Percentiles rank a stretch among this genome's conserved stretches.
Conservation (phyloP, 108 stramenopile genomes). For the Chaetoceros muelleri region DNA sequence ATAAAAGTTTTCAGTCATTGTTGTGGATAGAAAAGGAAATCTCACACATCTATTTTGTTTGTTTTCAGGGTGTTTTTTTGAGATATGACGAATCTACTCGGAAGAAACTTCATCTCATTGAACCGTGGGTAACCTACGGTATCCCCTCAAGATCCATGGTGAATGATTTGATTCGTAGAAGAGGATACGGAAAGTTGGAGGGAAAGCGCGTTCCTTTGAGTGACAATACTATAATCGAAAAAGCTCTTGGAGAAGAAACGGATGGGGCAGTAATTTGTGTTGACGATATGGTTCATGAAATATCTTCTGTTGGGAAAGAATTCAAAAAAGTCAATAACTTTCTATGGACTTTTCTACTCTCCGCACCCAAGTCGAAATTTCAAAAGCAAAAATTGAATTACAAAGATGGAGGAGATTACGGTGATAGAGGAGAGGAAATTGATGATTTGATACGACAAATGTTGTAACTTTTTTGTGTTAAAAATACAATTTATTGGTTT, state of each 20-base stretch:
- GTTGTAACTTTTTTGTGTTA: too few species aligned
- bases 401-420: conserved; percentile 75
- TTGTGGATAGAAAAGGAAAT: not conserved
- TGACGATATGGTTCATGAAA: conserved; percentile 79
- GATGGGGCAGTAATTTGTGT: conserved; percentile 63
- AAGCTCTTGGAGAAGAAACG: conserved; percentile 48
- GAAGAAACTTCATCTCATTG: conserved; percentile 67
- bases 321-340: conserved; percentile 41
- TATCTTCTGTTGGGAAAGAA: conserved; percentile 23
- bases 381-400: conserved; percentile 53
- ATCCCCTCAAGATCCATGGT: conserved; percentile 51
- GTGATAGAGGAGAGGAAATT: conserved; percentile 77
- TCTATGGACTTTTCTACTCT: conserved; percentile 70
- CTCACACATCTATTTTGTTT: not conserved
- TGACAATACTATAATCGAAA: conserved; percentile 77
- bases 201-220: conserved; percentile 64
- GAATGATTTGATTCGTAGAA: conserved; percentile 58
- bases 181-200: conserved; percentile 53
- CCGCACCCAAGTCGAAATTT: conserved; percentile 61
- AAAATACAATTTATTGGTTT: too few species aligned
- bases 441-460: conserved; percentile 73
- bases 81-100: conserved; percentile 39
- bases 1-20: not conserved
- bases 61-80: conserved; percentile 48
- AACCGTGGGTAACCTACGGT: conserved; percentile 78